Evolutionary conservation across 768 basidiomycete species (phyloP), one percentile per base, ranked within the genome.

Genomic region (Naematelia encephala): DNA sequence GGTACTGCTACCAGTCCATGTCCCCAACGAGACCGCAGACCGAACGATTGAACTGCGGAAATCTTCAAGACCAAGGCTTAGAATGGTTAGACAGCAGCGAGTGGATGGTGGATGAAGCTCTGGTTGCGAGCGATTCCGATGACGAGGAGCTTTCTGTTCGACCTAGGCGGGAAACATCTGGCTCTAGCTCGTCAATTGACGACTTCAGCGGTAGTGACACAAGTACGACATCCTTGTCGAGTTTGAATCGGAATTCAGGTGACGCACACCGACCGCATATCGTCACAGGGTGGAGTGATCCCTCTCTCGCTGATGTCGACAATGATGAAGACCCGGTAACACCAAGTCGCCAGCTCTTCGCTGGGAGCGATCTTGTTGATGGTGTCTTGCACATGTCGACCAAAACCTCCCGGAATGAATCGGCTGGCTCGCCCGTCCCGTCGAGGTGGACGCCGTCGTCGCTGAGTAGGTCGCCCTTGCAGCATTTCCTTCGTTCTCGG

Each of bases 161-260:
- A 28, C 34, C 54, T 5, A 42, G 68, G 19, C 42, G 71, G 23
- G 66, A 65, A 2, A 64, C 64, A 4, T 66, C 64, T 10, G 66
- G 66, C 16, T 73, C 71, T 10, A 60, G 52, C 1, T 66, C 66
- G 2, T 69, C 68, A 0, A 64, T 73, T 27, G 70, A 72, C 21
- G 67, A 67, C 4, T 58, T 55, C 46, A 65, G 63, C 43, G 63
- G 62, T 4, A 69, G 68, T 53, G 70, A 67, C 16, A 58, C 70
- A 3, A 63, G 61, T 34, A 65, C 68, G 8, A 54, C 66, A 1
- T 69, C 68, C 3, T 60, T 72, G 2, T 45, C 50, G 4, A 65
- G 63, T 4, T 56, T 67, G 10, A 68, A 57, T 2, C 51, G 70
- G 30, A 69, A 57, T 43, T 72, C 70, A 11, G 69, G 68, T 11